These are phyloP conservation scores for Parafenestella ontariensis DNA, from an alignment of 2,329 filamentous ascomycete species.

Conservation along the genomic window DNA sequence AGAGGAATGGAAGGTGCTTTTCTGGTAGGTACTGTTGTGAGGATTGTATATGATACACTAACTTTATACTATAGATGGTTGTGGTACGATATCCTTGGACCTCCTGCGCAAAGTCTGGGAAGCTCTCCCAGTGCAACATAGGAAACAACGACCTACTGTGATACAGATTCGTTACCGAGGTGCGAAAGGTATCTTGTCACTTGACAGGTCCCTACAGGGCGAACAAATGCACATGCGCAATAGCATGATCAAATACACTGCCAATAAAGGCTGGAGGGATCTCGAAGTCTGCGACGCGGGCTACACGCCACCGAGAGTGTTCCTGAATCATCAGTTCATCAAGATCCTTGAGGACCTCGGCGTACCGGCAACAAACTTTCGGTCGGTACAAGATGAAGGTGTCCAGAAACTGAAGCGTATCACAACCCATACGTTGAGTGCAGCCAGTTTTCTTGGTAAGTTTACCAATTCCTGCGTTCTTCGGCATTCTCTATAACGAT, in stretches of 20 bases:
- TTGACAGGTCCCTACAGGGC: conserved; percentile 68
- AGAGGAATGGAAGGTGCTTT: conserved; percentile 67
- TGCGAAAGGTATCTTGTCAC: conserved; percentile 67
- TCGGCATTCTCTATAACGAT: too few relatives aligned
- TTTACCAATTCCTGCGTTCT: too few relatives aligned
- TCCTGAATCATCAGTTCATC: conserved; percentile 80
- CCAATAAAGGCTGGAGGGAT: conserved; percentile 55
- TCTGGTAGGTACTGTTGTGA: conserved; percentile 68
- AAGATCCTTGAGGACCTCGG: conserved; percentile 85
- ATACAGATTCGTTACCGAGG: conserved; percentile 75
- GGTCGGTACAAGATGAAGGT: conserved; percentile 68
- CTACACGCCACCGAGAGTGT: conserved; percentile 70
- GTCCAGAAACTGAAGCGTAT: conserved; percentile 66
- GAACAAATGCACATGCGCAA: conserved; percentile 66
- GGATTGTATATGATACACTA: neutral
- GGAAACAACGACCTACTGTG: conserved; percentile 52
- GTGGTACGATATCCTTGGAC: conserved; percentile 72
- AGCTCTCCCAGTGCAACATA: conserved; percentile 56
- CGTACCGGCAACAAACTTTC: conserved; percentile 65
- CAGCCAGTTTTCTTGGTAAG: conserved; percentile 66
- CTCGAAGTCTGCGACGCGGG: conserved; percentile 77
- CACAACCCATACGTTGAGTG: conserved; percentile 65
- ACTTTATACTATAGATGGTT: conserved; percentile 34
- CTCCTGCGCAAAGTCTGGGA: conserved; percentile 68
- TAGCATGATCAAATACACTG: conserved; percentile 81